Conservation (phyloP, 169 alveolate species). For the Plasmodium gallinaceum region DNA sequence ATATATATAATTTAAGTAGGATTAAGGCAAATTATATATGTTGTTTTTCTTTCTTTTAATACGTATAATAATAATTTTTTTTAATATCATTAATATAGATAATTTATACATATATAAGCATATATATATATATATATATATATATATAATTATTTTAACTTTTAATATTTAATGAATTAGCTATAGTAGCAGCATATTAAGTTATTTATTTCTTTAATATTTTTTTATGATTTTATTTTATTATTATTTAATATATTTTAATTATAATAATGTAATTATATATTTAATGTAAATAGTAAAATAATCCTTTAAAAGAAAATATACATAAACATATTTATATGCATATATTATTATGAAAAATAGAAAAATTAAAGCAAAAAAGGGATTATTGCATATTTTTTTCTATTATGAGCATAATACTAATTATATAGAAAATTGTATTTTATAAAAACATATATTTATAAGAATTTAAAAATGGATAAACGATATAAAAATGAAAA, state of each 20-base stretch:
- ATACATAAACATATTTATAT: neutral
- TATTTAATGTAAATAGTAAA: constrained; percentile 1
- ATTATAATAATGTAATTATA: neutral
- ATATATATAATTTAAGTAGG: no score
- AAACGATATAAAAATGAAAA: constrained; percentile 8
- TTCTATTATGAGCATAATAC: constrained; percentile 5
- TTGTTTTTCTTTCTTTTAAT: no score
- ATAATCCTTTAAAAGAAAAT: no score
- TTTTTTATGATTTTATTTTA: no score
- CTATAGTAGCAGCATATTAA: no score
- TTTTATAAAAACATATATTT: neutral
- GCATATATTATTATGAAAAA: neutral
- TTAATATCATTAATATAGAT: no score
- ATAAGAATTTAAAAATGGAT: constrained; percentile 18
- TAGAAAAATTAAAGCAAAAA: neutral
- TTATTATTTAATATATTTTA: no score
- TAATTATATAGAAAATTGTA: neutral
- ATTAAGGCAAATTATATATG: no score
- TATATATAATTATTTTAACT: neutral
- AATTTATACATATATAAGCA: no score
- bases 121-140: neutral
- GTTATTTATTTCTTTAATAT: no score
- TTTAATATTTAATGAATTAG: no score
- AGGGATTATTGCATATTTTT: neutral
- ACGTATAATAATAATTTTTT: no score